phyloP scores from a whole-genome alignment of 225 moss, liverwort and hornwort genomes.

The Takakia lepidozioides region DNA sequence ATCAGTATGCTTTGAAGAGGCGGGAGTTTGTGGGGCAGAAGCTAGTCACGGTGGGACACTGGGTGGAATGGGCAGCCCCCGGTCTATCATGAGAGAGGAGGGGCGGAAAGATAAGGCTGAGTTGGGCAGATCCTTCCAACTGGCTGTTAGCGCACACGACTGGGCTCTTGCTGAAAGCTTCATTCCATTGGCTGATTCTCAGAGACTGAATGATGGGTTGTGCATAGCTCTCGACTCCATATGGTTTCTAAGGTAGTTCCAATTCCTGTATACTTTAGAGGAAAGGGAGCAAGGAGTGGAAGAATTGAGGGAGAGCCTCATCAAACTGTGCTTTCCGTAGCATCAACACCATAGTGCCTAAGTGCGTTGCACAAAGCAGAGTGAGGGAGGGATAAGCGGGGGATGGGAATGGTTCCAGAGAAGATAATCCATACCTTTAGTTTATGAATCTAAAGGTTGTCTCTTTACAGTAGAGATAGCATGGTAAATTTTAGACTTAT shows the following conservation, averaged over 20 bases:
- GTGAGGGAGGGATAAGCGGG: too few relatives aligned
- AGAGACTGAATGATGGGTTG: conserved; percentile 86
- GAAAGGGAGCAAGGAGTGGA: too few relatives aligned
- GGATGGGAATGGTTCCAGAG: too few relatives aligned
- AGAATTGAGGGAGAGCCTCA: too few relatives aligned
- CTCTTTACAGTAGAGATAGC: too few relatives aligned
- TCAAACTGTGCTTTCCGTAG: too few relatives aligned
- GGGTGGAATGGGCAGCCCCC: conserved; percentile 31
- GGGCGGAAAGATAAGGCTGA: conserved; percentile 52
- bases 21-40: conserved; percentile 22
- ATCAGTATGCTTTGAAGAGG: conserved; percentile 25
- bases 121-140: conserved; percentile 83
- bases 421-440: too few relatives aligned
- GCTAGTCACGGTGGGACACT: conserved; percentile 29
- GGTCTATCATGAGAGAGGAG: neutral
- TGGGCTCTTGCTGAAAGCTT: conserved; percentile 86
- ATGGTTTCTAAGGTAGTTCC: conserved; percentile 92
- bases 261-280: too few relatives aligned
- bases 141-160: conserved; percentile 87
- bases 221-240: conserved; percentile 92
- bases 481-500: too few relatives aligned
- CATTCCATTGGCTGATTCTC: conserved; percentile 70
- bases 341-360: too few relatives aligned
- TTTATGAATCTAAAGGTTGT: too few relatives aligned
- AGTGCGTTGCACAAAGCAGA: too few relatives aligned